Percentiles rank a stretch among this genome's conserved stretches.
Evolutionary conservation across 257 asterid genomes (phyloP).

Genomic region (Fraxinus quadrangulata): DNA sequence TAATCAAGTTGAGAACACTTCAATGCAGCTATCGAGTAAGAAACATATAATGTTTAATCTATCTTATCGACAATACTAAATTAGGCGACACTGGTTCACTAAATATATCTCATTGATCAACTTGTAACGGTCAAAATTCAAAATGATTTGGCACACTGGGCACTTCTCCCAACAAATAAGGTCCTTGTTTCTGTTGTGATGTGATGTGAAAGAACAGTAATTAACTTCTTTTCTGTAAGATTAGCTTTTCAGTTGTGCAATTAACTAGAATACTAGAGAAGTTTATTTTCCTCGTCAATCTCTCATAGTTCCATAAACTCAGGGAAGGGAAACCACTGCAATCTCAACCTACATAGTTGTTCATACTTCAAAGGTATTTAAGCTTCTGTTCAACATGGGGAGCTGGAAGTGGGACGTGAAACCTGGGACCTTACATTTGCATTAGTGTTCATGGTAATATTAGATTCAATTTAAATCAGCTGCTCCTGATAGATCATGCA

Average conservation of each 20-base stretch:
- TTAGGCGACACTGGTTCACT: background rate
- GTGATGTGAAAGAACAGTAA: background rate
- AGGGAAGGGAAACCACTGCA: background rate
- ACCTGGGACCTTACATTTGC: background rate
- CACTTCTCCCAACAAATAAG: conserved; percentile 9
- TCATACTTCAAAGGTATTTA: background rate
- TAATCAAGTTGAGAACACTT: background rate
- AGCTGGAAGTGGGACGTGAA: background rate
- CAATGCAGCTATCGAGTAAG: background rate
- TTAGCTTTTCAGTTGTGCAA: background rate
- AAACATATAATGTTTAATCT: background rate
- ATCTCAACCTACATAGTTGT: background rate
- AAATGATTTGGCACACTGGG: conserved; percentile 11
- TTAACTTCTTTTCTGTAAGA: background rate
- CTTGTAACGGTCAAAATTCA: background rate
- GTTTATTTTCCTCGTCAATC: background rate
- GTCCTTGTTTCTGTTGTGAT: background rate
- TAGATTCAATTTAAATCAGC: conserved; percentile 8
- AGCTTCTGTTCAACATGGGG: background rate
- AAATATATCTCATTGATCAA: background rate
- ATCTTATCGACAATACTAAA: no score
- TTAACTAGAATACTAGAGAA: background rate
- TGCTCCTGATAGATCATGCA: conserved; percentile 6
- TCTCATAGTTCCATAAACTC: background rate
- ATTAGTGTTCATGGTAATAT: background rate